Base-by-base conservation (phyloP, 495 filamentous ascomycete genomes). In the Penicillium antarcticum region DNA sequence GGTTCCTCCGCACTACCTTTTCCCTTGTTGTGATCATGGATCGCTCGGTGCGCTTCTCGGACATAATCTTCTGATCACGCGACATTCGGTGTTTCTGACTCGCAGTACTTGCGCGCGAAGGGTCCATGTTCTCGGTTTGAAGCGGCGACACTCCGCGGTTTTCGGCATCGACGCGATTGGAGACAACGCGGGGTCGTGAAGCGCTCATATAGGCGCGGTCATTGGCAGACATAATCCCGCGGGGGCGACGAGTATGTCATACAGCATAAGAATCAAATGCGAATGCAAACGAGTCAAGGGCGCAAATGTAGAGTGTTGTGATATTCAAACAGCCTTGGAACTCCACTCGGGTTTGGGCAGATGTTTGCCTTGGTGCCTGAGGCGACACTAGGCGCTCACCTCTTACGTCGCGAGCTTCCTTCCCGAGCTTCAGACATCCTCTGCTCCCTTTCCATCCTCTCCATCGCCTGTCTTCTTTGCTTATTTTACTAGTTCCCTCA, bases 1-100 rank as follows among this genome's bases (percentile, higher is more conserved):
- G 83, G 56, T 86, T 90, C 62, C 77, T 78, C 16, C 84, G 76
- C 55, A 79, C 68, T 11, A 85, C 55, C 37, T 78, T 85, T 53
- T 91, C 87, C 55, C 78, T 79, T 7, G 81, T 85, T 10, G 87
- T 85, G 42, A 87, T 67, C 48, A 81, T 77, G 21, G 64, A 56
- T 17, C 73, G 68, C 45, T 77, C 74, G 9, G 63, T 61, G 23
- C 70, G 69, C 48, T 71, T 75, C 36, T 72, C 70, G 36, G 53
- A 62, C 42, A 59, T 53, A 32, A 40, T 61, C 37, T 65, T 67
- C 39, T 60, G 63, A 1, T 76, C 70, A 37, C 66, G 65, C 14
- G 70, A 58, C 14, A 58, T 35, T 43, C 61, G 64, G 40, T 57
- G 62, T 40, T 69, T 74, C 32, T 65, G 70, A 42, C 66, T 66